These are phyloP conservation scores for Pseudogymnoascus sp. DNA, from an alignment of 2,329 filamentous ascomycete genomes.

Conservation along the genomic window DNA sequence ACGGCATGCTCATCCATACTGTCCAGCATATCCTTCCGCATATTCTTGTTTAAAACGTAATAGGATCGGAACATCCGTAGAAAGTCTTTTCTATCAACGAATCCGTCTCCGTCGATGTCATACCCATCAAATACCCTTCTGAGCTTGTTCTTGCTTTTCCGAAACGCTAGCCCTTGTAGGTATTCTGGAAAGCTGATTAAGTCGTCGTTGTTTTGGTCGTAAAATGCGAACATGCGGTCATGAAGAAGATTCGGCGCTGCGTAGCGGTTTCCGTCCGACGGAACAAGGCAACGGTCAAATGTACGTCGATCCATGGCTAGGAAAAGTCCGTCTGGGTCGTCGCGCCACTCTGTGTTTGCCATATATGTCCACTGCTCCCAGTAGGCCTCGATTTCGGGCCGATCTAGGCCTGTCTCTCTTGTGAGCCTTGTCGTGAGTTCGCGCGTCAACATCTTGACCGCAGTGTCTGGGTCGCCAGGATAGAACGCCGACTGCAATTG, in stretches of 20 bases:
- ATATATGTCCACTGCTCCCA: constrained; percentile 98
- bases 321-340: constrained; percentile 68
- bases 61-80: constrained; percentile 87
- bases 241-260: constrained; percentile 83
- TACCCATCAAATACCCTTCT: constrained; percentile 77
- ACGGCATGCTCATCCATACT: constrained; percentile 71
- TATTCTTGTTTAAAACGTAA: constrained; percentile 82
- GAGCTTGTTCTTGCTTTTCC: constrained; percentile 61
- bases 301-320: constrained; percentile 87
- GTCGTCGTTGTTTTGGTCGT: constrained; percentile 82
- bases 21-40: constrained; percentile 76
- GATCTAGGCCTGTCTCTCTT: constrained; percentile 69
- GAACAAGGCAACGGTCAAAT: constrained; percentile 84
- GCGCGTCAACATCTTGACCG: constrained; percentile 58
- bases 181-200: constrained; percentile 92
- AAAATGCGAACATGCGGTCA: constrained; percentile 94
- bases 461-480: constrained; percentile 71
- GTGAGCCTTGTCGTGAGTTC: constrained; percentile 60
- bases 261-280: constrained; percentile 70
- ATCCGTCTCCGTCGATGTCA: constrained; percentile 83
- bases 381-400: constrained; percentile 80
- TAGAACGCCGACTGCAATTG: constrained; percentile 82
- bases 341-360: constrained; percentile 74
- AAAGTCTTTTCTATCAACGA: constrained; percentile 77
- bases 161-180: constrained; percentile 67